Base-by-base conservation (phyloP, 2,329 filamentous ascomycete genomes). In the Cladosporium sp. region DNA sequence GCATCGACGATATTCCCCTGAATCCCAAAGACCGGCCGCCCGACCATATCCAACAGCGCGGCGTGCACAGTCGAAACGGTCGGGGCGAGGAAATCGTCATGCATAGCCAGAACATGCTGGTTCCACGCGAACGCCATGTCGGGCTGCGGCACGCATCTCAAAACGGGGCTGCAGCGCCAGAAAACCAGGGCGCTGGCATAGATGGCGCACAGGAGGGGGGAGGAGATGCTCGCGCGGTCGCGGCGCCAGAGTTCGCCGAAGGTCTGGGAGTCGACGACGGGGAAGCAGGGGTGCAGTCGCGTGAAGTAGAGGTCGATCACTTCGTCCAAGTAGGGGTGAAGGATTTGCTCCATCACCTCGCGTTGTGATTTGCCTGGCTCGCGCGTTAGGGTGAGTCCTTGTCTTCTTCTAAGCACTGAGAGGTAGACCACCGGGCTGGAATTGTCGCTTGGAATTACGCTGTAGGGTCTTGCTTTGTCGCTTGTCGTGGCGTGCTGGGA, bases 1-100 rank as follows among this genome's bases (percentile, higher is more conserved):
- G 74, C 76, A 12, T 76, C 75, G 27, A 77, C 73, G 6, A 77
- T 73, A 59, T 81, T 81, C 2, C 69, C 68, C 7, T 70, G 65
- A 4, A 73, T 69, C 0, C 64, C 68, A 1, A 69, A 59, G 0
- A 70, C 69, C 2, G 70, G 70, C 2, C 71, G 63, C 0, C 70
- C 70, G 34, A 70, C 62, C 38, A 71, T 63, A 43, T 73, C 71
- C 0, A 73, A 59, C 1, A 72, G 56, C 0, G 70, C 64, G 2
- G 69, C 61, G 38, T 68, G 61, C 11, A 73, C 61, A 1, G 70
- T 73, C 1, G 64, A 60, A 50, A 73, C 61, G 7, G 65, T 66
- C 1, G 71, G 68, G 5, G 67, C 68, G 2, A 70, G 57, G 19
- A 72, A 72, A 41, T 73, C 70, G 43, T 73, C 70, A n/a, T 70